phyloP scores from a whole-genome alignment of 495 filamentous ascomycete genomes.

The Aspergillus kassunensis region DNA sequence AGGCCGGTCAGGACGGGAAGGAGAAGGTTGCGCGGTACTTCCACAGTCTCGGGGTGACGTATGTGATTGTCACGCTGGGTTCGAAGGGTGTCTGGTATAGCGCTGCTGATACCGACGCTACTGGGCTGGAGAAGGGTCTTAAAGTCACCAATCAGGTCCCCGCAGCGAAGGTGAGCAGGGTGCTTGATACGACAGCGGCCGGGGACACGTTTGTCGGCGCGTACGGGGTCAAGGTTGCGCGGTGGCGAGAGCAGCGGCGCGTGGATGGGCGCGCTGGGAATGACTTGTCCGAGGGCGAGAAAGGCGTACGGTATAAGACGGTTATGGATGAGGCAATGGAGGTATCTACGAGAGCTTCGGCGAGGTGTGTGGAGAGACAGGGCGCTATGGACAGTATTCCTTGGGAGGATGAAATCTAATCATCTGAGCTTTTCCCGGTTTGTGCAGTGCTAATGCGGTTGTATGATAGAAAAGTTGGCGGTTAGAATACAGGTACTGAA shows the following conservation, averaged over 20 bases:
- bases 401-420: slow-evolving; percentile 70
- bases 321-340: slow-evolving; percentile 58
- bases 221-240: slow-evolving; percentile 67
- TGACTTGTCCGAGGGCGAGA: slow-evolving; percentile 38
- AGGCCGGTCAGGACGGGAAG: slow-evolving; percentile 41
- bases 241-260: slow-evolving; percentile 37
- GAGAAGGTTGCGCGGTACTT: slow-evolving; percentile 56
- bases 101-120: slow-evolving; percentile 31
- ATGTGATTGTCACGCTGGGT: slow-evolving; percentile 80
- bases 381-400: slow-evolving; percentile 91
- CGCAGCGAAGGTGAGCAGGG: slow-evolving; percentile 58
- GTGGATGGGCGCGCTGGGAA: slow-evolving; percentile 30
- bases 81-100: slow-evolving; percentile 66
- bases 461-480: slow-evolving; percentile 3
- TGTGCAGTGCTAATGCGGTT: background rate
- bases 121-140: slow-evolving; percentile 22
- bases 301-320: slow-evolving; percentile 38
- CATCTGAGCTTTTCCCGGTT: background rate
- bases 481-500: background rate
- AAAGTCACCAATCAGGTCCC: slow-evolving; percentile 39
- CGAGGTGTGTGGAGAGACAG: slow-evolving; percentile 66
- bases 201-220: slow-evolving; percentile 92
- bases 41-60: slow-evolving; percentile 61
- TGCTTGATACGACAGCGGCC: slow-evolving; percentile 91
- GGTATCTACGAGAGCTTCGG: slow-evolving; percentile 69